Conservation (phyloP, 1,284 basidiomycete genomes). For the Ceratobasidium sp. region DNA sequence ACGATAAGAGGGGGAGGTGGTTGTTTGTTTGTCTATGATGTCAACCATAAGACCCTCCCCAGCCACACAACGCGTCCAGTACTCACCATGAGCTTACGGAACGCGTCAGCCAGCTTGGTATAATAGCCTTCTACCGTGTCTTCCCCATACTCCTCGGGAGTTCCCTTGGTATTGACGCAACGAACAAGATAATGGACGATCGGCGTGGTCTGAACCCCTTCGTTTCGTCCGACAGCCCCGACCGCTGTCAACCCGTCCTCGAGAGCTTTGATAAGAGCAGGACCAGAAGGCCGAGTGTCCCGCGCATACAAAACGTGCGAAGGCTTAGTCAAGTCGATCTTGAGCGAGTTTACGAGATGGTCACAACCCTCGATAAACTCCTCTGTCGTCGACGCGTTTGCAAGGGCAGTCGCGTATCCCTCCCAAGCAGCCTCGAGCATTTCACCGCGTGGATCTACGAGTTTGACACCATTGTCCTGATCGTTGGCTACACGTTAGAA, state of each 20-base stretch:
- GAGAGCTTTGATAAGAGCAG: slow-evolving; percentile 84
- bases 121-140: slow-evolving; percentile 91
- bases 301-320: slow-evolving; percentile 90
- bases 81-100: slow-evolving; percentile 87
- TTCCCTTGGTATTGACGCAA: slow-evolving; percentile 87
- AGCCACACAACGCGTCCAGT: background rate
- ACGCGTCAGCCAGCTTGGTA: slow-evolving; percentile 86
- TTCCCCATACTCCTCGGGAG: slow-evolving; percentile 82
- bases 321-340: slow-evolving; percentile 84
- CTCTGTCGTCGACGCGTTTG: slow-evolving; percentile 84
- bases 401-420: slow-evolving; percentile 85
- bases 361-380: slow-evolving; percentile 80
- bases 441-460: slow-evolving; percentile 98
- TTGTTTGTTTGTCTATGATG: slow-evolving; percentile 69
- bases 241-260: slow-evolving; percentile 86
- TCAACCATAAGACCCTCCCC: background rate
- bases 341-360: slow-evolving; percentile 72
- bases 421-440: slow-evolving; percentile 99
- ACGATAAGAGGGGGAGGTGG: slow-evolving; percentile 77
- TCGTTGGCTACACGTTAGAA: slow-evolving; percentile 24
- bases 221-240: slow-evolving; percentile 73
- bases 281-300: slow-evolving; percentile 93
- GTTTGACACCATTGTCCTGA: slow-evolving; percentile 98
- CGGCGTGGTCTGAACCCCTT: slow-evolving; percentile 93
- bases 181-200: slow-evolving; percentile 96